Base-by-base conservation (phyloP, 495 filamentous ascomycete species). In the Aspergillus incahuasiensis region DNA sequence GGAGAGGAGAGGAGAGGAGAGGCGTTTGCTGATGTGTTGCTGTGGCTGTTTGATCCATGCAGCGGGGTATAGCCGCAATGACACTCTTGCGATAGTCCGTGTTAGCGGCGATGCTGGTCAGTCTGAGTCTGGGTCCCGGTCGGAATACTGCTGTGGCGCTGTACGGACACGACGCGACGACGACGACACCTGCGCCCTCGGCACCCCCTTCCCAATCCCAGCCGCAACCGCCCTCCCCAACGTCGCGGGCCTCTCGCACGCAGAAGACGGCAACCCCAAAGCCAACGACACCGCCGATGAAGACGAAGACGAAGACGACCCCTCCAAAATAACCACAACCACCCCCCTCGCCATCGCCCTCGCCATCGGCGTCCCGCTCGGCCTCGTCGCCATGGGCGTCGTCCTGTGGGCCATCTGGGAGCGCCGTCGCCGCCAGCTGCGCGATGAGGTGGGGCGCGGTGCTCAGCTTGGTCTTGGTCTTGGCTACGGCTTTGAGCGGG, bases 391-490 rank as follows among this genome's bases (percentile, higher is more conserved):
- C 3, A 48, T 55, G 22, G 34, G 22, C 8, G 35, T 35, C 20
- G 38, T 49, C 34, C 45, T 55, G 6, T 55, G 53, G 53, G 53
- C 45, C 0, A 32, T 55, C 22, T 55, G 53, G 53, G 53, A 55
- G 53, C 45, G 53, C 5, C 53, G 53, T 5, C 53, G 53, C 12
- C 53, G 21, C 6, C 34, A 49, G 22, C 53, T 55, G 2, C 20
- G 35, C 15, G 20, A 43, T 13, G 34, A 41, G 3, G 38, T 28
- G 7, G 35, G 15, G 20, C 25, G 25, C 25, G 8, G 4, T n/a
- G n/a, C n/a, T n/a, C n/a, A n/a, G 25, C 25, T 28, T 28, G 25
- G 25, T 28, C 8, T 8, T 8, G 8, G 8, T 28, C 4, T 3
- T 28, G 8, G 25, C 25, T n/a, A n/a, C n/a, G n/a, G n/a, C n/a